These are phyloP conservation scores for Tetrahymena thermophila DNA, from an alignment of 73 alveolate species.

Conservation along the genomic window DNA sequence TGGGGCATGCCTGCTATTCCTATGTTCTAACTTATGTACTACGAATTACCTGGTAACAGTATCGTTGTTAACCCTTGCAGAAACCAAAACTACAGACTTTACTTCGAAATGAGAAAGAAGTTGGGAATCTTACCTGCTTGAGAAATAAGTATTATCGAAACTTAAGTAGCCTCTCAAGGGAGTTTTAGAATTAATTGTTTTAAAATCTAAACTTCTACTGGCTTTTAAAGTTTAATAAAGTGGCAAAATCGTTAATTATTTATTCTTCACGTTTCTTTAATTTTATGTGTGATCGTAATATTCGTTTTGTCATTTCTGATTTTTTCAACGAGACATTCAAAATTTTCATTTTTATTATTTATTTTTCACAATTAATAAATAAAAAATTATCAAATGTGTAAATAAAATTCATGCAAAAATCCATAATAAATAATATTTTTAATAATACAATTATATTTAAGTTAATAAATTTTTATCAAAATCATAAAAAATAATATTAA, in stretches of 20 bases:
- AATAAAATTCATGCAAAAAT: too few species aligned
- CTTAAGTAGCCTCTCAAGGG: background rate
- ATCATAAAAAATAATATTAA: too few species aligned
- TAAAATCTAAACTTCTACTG: background rate
- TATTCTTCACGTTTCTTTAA: background rate
- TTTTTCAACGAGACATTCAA: background rate
- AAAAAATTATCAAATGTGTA: too few species aligned
- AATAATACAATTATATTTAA: too few species aligned
- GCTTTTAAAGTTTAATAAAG: background rate
- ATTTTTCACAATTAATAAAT: too few species aligned
- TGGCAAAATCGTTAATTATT: background rate
- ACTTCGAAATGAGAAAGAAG: conserved; percentile 85
- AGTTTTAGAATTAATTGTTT: background rate
- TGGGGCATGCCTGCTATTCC: conserved; percentile 36
- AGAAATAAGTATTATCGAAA: background rate
- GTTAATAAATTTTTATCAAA: too few species aligned
- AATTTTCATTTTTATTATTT: background rate
- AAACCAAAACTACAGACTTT: conserved; percentile 84
- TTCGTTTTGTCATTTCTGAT: background rate
- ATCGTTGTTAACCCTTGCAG: conserved; percentile 51
- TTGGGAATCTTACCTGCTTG: conserved; percentile 49
- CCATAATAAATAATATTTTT: too few species aligned
- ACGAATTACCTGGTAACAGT: conserved; percentile 60
- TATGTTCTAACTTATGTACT: conserved; percentile 33
- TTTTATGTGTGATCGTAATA: background rate